Conservation (phyloP, 108 stramenopile genomes). For the Aurantiochytrium sp. region DNA sequence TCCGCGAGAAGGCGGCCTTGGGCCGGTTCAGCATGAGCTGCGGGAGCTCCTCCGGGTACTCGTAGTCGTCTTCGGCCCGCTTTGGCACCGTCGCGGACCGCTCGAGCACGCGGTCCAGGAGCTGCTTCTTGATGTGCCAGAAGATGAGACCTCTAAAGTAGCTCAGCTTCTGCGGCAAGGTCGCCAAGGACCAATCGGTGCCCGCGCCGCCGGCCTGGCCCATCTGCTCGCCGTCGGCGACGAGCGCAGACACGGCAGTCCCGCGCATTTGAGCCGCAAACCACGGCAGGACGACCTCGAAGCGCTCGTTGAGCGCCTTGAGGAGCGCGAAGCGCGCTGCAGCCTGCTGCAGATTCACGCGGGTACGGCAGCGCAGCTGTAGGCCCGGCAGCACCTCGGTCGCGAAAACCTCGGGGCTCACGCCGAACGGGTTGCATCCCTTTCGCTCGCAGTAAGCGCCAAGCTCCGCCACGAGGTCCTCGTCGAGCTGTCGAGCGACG, state of each 20-base stretch:
- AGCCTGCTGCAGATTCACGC: background rate
- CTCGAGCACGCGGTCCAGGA: conserved; percentile 34
- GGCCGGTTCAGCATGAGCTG: conserved; percentile 51
- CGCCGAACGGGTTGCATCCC: background rate
- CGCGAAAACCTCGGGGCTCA: background rate
- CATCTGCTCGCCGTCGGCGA: too few species aligned
- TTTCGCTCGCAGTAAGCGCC: background rate
- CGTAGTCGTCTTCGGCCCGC: conserved; percentile 61
- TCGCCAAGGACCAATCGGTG: background rate
- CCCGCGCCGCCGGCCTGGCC: background rate
- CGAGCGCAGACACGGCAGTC: background rate
- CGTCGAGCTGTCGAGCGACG: background rate
- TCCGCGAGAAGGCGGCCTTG: conserved; percentile 30
- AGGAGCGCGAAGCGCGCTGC: conserved; percentile 31
- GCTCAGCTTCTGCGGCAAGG: conserved; percentile 42
- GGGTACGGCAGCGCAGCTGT: background rate
- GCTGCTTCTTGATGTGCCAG: conserved; percentile 32
- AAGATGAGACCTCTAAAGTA: conserved; percentile 41
- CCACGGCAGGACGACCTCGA: conserved; percentile 36
- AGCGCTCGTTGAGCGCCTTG: conserved; percentile 41
- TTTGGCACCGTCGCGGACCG: conserved; percentile 42
- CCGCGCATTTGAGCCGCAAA: background rate
- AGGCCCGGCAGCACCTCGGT: background rate
- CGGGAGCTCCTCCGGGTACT: conserved; percentile 60
- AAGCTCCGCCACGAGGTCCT: background rate